Conservation (phyloP, 148 eudicot species). For the Cornus controversa region DNA sequence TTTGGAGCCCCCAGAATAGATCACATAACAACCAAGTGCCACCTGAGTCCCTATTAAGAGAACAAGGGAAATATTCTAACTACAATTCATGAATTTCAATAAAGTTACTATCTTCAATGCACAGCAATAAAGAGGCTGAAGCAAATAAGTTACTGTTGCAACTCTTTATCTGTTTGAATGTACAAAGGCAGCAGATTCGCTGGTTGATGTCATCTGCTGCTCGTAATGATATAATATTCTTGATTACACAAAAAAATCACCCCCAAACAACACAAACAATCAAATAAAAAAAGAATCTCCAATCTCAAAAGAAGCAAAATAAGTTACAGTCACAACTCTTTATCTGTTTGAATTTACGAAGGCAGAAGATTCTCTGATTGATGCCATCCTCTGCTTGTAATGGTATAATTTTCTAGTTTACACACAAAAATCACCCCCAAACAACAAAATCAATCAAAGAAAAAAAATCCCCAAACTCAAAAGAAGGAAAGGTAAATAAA, state of each 20-base stretch:
- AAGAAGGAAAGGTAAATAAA: not conserved
- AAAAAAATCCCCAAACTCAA: not conserved
- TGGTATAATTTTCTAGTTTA: not conserved
- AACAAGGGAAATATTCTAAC: too few species aligned
- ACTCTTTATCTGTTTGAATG: not conserved
- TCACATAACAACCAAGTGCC: too few species aligned
- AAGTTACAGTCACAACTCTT: too few species aligned
- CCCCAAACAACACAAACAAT: not conserved
- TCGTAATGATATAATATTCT: not conserved
- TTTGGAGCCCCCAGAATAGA: too few species aligned
- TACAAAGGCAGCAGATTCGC: conserved; percentile 5
- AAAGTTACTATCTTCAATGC: too few species aligned
- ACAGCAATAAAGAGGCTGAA: not conserved
- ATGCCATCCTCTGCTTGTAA: not conserved
- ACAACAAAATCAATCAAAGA: not conserved
- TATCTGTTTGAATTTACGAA: not conserved
- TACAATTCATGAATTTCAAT: too few species aligned
- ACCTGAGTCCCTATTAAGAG: too few species aligned
- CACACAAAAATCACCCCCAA: conserved; percentile 3
- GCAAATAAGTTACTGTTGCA: not conserved
- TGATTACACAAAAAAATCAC: not conserved
- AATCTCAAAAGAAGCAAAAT: not conserved
- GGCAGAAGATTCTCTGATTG: not conserved
- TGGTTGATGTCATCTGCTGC: not conserved
- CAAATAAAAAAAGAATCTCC: not conserved